Evolutionary conservation across 345 rosid genomes (phyloP), one percentile per base, ranked within the genome.

Genomic region (Eucalyptus pauciflora): DNA sequence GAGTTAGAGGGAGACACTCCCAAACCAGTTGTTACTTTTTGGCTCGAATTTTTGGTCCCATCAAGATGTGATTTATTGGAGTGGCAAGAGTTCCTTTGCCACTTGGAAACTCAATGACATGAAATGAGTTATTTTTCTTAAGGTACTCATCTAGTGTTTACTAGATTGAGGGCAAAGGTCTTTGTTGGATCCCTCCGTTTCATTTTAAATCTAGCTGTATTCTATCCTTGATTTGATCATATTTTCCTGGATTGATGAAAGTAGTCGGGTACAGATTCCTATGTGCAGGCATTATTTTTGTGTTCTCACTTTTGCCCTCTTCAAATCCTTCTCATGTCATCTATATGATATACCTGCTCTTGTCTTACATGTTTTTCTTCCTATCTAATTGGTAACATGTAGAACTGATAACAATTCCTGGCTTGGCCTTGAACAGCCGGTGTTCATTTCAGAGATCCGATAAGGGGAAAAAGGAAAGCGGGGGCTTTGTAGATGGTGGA

Each of bases 41-140:
- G 86, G 89, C 89, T 67, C 91, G 89, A 87, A 89, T 31, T 91
- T 91, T 93, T 83, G 88, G 81, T 86, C 86, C 85, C 85, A 41
- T 76, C 24, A 20, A 76, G 24, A 43, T 76, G 48, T 76, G 85
- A 76, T 76, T 76, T 85, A 56, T 49, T 16, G 86, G 86, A 64
- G 89, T 62, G 49, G 46, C 80, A 87, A 22, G 51, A 43, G 49
- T n/a, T 31, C 50, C 17, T 86, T 86, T 86, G 69, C 69, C 0
- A 49, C 49, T 52, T 76, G 85, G 85, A 76, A 76, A 29, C 2
- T 76, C 48, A 41, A 41, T 20, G 27, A 20, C 85, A 76, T 41
- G 85, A 41, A 76, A 76, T 76, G 85, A 41, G 85, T 76, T 20
- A 41, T 76, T 76, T 76, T 41, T 76, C 48, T 76, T 20, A 22